Evolutionary conservation across 2,329 filamentous ascomycete genomes (phyloP).

Genomic region (Aspergillus floridensis): DNA sequence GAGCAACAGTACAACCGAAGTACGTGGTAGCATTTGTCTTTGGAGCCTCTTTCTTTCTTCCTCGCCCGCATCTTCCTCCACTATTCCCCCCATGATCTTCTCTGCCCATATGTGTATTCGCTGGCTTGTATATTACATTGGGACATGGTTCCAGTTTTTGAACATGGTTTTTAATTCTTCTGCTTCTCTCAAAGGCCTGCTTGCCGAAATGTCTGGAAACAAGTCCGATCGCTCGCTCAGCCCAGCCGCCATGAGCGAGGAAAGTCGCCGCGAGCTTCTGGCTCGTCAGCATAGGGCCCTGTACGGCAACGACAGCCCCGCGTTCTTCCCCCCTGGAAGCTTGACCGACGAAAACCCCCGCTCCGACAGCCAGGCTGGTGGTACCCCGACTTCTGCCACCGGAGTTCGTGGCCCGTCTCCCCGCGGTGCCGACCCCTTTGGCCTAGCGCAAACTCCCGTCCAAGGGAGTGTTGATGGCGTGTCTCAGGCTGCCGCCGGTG

Average conservation of each 20-base stretch:
- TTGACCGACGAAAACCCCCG: slow-evolving; percentile 69
- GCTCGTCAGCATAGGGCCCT: slow-evolving; percentile 91
- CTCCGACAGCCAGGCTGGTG: slow-evolving; percentile 64
- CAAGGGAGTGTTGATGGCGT: slow-evolving; percentile 53
- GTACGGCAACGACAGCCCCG: slow-evolving; percentile 71
- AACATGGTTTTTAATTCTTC: slow-evolving; percentile 44
- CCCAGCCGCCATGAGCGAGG: slow-evolving; percentile 84
- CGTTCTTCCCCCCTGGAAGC: slow-evolving; percentile 64
- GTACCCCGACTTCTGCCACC: slow-evolving; percentile 57
- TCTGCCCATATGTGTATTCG: slow-evolving; percentile 44
- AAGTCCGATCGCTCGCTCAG: slow-evolving; percentile 87
- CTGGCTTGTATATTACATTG: slow-evolving; percentile 46
- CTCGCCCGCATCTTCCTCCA: slow-evolving; percentile 25
- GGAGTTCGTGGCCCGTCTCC: slow-evolving; percentile 73
- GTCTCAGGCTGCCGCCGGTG: slow-evolving; percentile 43
- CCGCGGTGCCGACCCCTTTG: slow-evolving; percentile 71
- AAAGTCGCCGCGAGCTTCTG: slow-evolving; percentile 92
- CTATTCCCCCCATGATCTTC: slow-evolving; percentile 36
- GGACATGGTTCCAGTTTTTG: slow-evolving; percentile 27
- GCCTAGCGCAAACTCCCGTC: slow-evolving; percentile 48
- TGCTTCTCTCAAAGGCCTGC: slow-evolving; percentile 53
- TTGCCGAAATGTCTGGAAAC: slow-evolving; percentile 66
- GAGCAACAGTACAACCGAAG: slow-evolving; percentile 99
- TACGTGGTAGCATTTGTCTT: slow-evolving; percentile 52
- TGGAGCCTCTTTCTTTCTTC: slow-evolving; percentile 24